These are phyloP conservation scores for Iris macrosiphon DNA, from an alignment of 106 monocot species.

Conservation along the genomic window DNA sequence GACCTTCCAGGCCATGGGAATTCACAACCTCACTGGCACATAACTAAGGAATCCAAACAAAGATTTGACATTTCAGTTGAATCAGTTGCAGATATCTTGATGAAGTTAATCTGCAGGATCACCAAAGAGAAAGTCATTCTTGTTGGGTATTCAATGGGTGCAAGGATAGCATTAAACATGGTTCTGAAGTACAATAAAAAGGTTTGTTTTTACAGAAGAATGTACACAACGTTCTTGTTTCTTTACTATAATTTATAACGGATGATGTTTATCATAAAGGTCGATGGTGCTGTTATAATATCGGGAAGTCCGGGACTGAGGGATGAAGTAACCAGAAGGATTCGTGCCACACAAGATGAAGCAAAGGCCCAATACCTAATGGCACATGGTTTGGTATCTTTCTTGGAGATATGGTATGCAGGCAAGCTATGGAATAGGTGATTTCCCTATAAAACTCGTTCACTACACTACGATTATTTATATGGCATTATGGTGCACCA, in stretches of 20 bases:
- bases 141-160: constrained; percentile 97
- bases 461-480: background rate
- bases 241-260: background rate
- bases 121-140: constrained; percentile 46
- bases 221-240: constrained; percentile 3
- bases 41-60: constrained; percentile 8
- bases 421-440: constrained; percentile 82
- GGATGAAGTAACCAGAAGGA: constrained; percentile 41
- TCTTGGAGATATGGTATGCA: constrained; percentile 68
- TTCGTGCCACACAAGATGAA: constrained; percentile 58
- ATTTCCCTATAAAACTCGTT: background rate
- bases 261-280: constrained; percentile 18
- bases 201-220: constrained; percentile 39
- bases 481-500: no score
- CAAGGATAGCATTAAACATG: constrained; percentile 87
- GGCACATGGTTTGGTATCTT: constrained; percentile 52
- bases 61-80: constrained; percentile 35
- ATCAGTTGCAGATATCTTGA: constrained; percentile 45
- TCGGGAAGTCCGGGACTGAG: constrained; percentile 93
- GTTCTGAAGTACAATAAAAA: constrained; percentile 60
- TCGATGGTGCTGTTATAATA: constrained; percentile 71
- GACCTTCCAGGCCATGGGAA: constrained; percentile 93
- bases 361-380: constrained; percentile 55
- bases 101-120: constrained; percentile 42
- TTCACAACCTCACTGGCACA: constrained; percentile 29